These are phyloP conservation scores for Pichia californica DNA, from an alignment of 805 yeast genomes.

Conservation along the genomic window DNA sequence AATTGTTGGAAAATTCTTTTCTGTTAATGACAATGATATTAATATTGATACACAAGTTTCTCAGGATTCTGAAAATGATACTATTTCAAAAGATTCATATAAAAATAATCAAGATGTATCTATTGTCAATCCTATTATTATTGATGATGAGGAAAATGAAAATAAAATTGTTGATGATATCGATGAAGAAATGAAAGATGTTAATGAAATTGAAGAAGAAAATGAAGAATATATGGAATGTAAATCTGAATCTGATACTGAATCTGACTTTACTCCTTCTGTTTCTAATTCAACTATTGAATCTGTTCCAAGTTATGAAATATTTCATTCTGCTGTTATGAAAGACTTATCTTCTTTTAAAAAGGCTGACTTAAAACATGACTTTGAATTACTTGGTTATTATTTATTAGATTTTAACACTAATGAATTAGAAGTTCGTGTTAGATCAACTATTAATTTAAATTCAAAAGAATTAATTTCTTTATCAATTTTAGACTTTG, in stretches of 20 bases:
- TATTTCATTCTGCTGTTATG: neutral
- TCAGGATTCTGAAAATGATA: neutral
- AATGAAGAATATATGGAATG: neutral
- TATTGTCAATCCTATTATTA: neutral
- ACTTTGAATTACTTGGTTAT: constrained; percentile 2
- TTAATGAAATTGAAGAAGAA: neutral
- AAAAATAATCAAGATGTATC: no score
- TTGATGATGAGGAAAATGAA: neutral
- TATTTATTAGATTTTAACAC: neutral
- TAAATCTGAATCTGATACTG: neutral
- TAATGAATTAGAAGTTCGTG: constrained; percentile 3
- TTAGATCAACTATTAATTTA: neutral
- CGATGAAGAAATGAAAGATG: neutral
- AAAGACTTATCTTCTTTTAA: neutral
- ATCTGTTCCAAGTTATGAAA: neutral
- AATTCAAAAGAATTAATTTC: neutral
- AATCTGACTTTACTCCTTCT: neutral
- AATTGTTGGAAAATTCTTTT: no score
- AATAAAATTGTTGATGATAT: neutral
- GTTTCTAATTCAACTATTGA: neutral
- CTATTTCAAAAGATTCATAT: no score
- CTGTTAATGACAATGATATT: neutral
- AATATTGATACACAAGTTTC: neutral
- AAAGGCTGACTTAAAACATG: neutral
- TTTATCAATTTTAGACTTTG: neutral